Conservation (phyloP, 2,329 filamentous ascomycete genomes). For the Graphium sp. region DNA sequence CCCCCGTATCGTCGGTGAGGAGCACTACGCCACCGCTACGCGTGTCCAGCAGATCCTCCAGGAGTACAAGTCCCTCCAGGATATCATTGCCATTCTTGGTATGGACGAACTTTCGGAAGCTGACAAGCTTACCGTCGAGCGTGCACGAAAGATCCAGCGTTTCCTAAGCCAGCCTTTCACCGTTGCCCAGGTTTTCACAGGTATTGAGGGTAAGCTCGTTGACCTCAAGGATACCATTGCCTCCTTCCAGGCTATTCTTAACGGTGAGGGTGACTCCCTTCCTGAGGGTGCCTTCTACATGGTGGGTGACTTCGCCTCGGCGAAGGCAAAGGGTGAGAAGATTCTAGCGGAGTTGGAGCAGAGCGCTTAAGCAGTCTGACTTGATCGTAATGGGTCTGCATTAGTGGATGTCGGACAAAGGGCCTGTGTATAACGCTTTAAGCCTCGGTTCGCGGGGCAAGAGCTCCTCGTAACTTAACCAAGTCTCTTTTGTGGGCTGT, state of each 20-base stretch:
- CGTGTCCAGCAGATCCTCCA: conserved; percentile 98
- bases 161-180: conserved; percentile 99
- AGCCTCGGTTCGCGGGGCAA: conserved; percentile 18
- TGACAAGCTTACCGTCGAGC: conserved; percentile 99
- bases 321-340: conserved; percentile 97
- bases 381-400: conserved; percentile 3
- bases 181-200: conserved; percentile 66
- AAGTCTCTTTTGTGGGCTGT: conserved; percentile 44
- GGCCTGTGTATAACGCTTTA: conserved; percentile 41
- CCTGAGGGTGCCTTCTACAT: conserved; percentile 95
- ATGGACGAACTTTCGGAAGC: conserved; percentile 99
- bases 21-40: conserved; percentile 91
- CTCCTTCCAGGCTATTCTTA: conserved; percentile 94
- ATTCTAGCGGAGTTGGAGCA: conserved; percentile 88
- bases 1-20: conserved; percentile 93
- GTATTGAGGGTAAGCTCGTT: conserved; percentile 91
- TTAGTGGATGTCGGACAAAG: conserved; percentile 14
- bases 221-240: conserved; percentile 96
- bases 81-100: conserved; percentile 99
- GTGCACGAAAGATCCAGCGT: conserved; percentile 99
- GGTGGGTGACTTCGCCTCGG: conserved; percentile 91
- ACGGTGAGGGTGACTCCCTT: conserved; percentile 87
- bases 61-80: conserved; percentile 99
- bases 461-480: conserved; percentile 34
- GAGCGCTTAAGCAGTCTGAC: conserved; percentile 21